Percentiles rank a stretch among this genome's conserved stretches.
Conservation (phyloP, 345 rosid genomes). For the Eucalyptus coolabah region DNA sequence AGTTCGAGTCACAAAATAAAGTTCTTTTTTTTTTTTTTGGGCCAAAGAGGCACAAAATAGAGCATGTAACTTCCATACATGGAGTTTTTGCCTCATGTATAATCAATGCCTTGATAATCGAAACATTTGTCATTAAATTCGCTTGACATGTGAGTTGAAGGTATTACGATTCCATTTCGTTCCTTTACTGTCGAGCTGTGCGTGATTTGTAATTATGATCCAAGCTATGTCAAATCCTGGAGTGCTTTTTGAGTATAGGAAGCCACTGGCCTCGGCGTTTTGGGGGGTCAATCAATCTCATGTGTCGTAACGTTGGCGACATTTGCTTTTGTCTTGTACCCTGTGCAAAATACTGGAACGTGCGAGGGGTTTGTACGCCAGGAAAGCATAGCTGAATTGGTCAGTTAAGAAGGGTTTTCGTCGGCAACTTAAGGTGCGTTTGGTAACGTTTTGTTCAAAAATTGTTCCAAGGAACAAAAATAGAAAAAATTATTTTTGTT, state of each 20-base stretch:
- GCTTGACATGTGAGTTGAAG: not conserved
- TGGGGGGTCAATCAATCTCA: not conserved
- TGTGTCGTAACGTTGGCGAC: not conserved
- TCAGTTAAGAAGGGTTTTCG: not conserved
- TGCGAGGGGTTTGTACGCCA: not conserved
- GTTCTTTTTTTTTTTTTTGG: not conserved
- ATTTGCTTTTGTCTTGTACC: not conserved
- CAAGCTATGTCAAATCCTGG: not conserved
- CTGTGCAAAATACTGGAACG: not conserved
- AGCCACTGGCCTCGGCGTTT: not conserved
- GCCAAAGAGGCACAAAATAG: not conserved
- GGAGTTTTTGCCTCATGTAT: not conserved
- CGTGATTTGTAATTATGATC: not conserved
- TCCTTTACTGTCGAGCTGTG: not conserved
- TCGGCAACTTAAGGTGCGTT: no score
- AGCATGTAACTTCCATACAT: not conserved
- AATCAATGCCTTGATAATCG: not conserved
- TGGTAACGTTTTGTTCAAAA: no score
- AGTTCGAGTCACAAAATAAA: not conserved
- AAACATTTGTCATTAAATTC: not conserved
- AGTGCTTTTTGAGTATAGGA: not conserved
- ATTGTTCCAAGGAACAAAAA: fast-evolving
- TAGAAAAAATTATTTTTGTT: no score
- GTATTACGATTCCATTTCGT: not conserved
- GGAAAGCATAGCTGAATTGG: not conserved